Base-by-base conservation (phyloP, 345 rosid genomes). In the Citrus hindsii region DNA sequence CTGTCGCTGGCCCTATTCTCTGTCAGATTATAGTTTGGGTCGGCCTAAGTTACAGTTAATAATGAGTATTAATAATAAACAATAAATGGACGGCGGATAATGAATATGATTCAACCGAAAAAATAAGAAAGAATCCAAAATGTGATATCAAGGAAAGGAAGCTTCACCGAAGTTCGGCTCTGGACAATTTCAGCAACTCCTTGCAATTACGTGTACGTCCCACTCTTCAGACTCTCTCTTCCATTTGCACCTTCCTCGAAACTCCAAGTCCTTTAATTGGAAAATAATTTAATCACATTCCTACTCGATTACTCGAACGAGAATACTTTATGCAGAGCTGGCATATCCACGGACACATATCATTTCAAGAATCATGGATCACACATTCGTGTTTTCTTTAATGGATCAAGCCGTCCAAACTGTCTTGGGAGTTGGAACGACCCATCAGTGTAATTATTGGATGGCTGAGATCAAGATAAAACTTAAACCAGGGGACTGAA, bases 171-270 rank as follows among this genome's bases (percentile, higher is more conserved):
- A 86, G 58, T 85, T 33, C 78, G 35, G 35, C 87, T 2, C 70
- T 28, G 60, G 80, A 75, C 59, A 77, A 35, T 65, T 58, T 37
- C 65, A 80, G 81, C 80, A 63, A 75, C 6, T 38, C 72, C n/a
- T 64, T 56, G 51, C 67, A 69, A 28, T 10, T 46, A 3, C 18
- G 51, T 46, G 10, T 16, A 13, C 0, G 51, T 46, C 51, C 16
- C 16, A 27, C 65, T 12, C 18, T 9, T 16, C 16, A 6, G 1
- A 30, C 37, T 24, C 32, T 56, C 68, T 12, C 9, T 33, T 10
- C 24, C 62, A 72, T 62, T 18, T 13, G 79, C 85, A 89, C 81
- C 87, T 89, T 89, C 92, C 88, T 64, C 4, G 90, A 85, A 87
- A 82, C 82, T 69, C 5, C 58, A 5, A 18, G 5, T 13, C 61